Evolutionary conservation across 2,329 filamentous ascomycete species (phyloP).

Genomic region (Nothomitra cinnamomea): DNA sequence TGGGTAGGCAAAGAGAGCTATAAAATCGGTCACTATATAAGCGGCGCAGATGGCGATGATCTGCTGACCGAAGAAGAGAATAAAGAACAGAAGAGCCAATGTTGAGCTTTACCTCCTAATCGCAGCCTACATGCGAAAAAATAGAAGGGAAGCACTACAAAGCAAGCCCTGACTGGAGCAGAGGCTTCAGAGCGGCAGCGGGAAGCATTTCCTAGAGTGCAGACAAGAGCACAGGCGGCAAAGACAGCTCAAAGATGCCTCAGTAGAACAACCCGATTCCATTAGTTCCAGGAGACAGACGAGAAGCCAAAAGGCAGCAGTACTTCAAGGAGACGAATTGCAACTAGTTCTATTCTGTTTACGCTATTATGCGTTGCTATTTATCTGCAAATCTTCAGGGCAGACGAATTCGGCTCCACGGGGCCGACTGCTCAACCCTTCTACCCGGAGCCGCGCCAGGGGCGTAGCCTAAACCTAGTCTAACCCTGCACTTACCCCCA

Average conservation of each 20-base stretch:
- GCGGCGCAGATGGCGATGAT: too few species aligned
- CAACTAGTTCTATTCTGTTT: background rate
- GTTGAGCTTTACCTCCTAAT: background rate
- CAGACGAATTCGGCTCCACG: too few species aligned
- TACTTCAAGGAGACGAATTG: background rate
- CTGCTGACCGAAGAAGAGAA: too few species aligned
- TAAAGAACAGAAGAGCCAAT: too few species aligned
- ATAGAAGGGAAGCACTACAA: background rate
- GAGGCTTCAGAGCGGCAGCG: too few species aligned
- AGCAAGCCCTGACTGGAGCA: too few species aligned
- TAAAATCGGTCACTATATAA: too few species aligned
- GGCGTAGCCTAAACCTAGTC: too few species aligned
- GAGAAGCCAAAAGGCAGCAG: background rate
- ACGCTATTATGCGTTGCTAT: background rate
- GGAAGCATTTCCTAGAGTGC: background rate
- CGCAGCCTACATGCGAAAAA: background rate
- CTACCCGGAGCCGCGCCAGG: background rate
- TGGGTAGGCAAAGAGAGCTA: too few species aligned
- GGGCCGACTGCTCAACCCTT: background rate
- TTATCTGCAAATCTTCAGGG: background rate
- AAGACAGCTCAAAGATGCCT: background rate
- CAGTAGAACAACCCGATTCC: background rate
- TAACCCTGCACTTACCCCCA: too few species aligned
- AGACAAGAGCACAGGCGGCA: background rate
- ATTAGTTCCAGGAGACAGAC: background rate